Conservation (phyloP, 129 eudicot genomes). For the Ambrosia artemisiifolia region DNA sequence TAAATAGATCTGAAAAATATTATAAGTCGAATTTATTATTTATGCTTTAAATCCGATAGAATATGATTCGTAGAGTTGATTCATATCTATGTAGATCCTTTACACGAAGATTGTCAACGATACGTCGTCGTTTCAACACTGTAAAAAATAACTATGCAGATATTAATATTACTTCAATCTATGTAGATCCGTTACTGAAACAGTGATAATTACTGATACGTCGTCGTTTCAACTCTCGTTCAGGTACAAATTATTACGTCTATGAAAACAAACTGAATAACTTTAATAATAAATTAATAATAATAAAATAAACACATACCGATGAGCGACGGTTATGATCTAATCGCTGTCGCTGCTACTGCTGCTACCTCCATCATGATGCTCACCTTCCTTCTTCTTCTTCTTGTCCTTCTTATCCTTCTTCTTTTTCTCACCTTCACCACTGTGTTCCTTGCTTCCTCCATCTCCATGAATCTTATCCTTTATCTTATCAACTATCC, state of each 20-base stretch:
- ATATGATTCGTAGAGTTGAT: too few relatives aligned
- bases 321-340: constrained; percentile 20
- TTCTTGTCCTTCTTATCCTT: constrained; percentile 40
- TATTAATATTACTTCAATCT: background rate
- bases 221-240: background rate
- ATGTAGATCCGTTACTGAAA: background rate
- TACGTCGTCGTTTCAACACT: too few relatives aligned
- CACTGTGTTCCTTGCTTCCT: constrained; percentile 19
- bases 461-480: constrained; percentile 52
- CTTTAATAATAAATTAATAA: too few relatives aligned
- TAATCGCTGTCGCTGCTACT: constrained; percentile 64
- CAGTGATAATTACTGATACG: background rate
- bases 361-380: constrained; percentile 42
- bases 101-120: too few relatives aligned
- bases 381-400: constrained; percentile 30
- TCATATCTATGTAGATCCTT: too few relatives aligned
- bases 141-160: too few relatives aligned
- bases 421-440: constrained; percentile 43
- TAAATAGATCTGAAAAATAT: too few relatives aligned
- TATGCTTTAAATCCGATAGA: too few relatives aligned
- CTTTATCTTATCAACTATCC: constrained; percentile 47
- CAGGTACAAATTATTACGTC: too few relatives aligned
- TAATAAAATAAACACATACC: constrained; percentile 5
- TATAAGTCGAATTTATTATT: too few relatives aligned
- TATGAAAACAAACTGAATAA: too few relatives aligned